phyloP scores from a whole-genome alignment of 75 land plant species.

The Azolla pinnata region DNA sequence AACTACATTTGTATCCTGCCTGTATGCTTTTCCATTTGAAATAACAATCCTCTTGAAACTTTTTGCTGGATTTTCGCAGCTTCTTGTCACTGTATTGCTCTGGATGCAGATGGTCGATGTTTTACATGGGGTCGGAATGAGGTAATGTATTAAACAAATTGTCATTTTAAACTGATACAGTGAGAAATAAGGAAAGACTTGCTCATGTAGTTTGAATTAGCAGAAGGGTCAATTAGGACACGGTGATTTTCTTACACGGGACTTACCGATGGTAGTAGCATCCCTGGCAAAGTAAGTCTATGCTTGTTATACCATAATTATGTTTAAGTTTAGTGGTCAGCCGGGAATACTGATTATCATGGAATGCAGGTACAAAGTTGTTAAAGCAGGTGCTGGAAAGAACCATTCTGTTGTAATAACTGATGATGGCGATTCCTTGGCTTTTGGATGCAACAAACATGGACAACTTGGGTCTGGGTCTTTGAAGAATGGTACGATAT shows the following conservation, averaged over 20 bases:
- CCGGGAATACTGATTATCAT: constrained; percentile 4
- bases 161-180: neutral
- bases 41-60: neutral
- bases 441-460: constrained; percentile 95
- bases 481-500: constrained; percentile 34
- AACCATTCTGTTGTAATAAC: constrained; percentile 77
- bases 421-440: constrained; percentile 53
- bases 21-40: neutral
- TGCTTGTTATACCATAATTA: no score
- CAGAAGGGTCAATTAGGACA: constrained; percentile 97
- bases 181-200: neutral
- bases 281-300: constrained; percentile 60
- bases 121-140: constrained; percentile 98
- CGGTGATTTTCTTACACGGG: constrained; percentile 63
- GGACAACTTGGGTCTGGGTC: constrained; percentile 93
- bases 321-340: neutral
- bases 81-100: constrained; percentile 79
- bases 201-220: constrained; percentile 1
- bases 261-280: constrained; percentile 70
- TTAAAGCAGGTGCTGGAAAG: constrained; percentile 71
- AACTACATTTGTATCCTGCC: no score
- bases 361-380: constrained; percentile 55
- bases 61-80: constrained; percentile 35
- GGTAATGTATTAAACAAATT: constrained; percentile 23
- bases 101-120: constrained; percentile 89